Base-by-base conservation (phyloP, 108 stramenopile species). In the Discostella stelligeroides region DNA sequence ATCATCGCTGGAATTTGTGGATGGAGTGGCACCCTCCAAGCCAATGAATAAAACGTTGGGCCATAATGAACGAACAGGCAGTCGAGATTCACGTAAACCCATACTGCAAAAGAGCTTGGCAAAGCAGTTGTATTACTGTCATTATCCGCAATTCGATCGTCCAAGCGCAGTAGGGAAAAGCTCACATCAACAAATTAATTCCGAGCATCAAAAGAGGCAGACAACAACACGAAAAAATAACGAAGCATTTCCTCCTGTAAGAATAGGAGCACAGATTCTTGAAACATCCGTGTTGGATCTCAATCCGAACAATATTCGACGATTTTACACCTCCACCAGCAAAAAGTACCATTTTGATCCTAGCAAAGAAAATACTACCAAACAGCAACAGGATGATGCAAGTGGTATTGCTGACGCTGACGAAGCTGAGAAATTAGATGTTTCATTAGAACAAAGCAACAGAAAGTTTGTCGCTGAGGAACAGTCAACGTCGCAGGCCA, bases 71-170 rank as follows among this genome's bases (percentile, higher is more conserved):
- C 14, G 70, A 39, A 72, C 48, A 47, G 68, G 70, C 15, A 12
- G n/a, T 14, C 53, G 68, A 43, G 68, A 60, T 29, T 61, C 68
- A 4, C 29, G 59, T 8, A 63, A 60, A 49, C 81, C 76, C 39
- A 80, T 93, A 18, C 63, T 75, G 15, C 92, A 93, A 69, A 93
- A 93, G 58, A 82, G 84, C 40, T 66, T 90, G 37, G 85, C 88
- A 2, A 73, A 75, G 57, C 51, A 45, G 30, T 59, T 80, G 27
- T 80, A 80, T 48, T 80, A 80, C 40, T 80, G 79, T 43, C 68
- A 72, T 50, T 60, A 63, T 64, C 42, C 59, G 4, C 47, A 30
- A 51, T 40, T 51, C 0, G 24, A 51, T 37, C 17, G 43, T 29
- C 37, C n/a, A n/a, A n/a, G n/a, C n/a, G n/a, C n/a, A n/a, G n/a